Base-by-base conservation (phyloP, 2,329 filamentous ascomycete species). In the Penicillium expansum region DNA sequence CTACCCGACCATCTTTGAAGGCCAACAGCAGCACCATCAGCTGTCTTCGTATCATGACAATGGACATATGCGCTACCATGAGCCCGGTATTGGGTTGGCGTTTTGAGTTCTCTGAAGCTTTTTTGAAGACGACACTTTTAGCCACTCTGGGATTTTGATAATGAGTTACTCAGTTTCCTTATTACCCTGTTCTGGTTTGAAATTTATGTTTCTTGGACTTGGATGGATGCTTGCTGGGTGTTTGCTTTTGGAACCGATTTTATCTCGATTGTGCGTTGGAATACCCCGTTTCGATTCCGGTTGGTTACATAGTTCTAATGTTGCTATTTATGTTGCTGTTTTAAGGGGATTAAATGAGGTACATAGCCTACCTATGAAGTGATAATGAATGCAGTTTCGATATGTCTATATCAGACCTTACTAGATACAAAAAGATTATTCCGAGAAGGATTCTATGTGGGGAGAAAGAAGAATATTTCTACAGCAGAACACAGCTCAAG, bases 31-130 rank as follows among this genome's bases (percentile, higher is more conserved):
- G n/a, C 63, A 62, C 29, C 38, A 59, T 42, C 41, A 42, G 9
- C 33, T 52, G 4, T 29, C 50, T 16, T 43, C 50, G 5, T 57
- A 60, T 50, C 38, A n/a, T 32, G 45, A 55, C 27, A 52, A 45
- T 27, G 48, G 58, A 30, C 56, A 57, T n/a, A 39, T 58, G 37
- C 52, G 57, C 24, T 63, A 67, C 52, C 61, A 63, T n/a, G 62
- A 64, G 11, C 64, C 69, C 3, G 52, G 62, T 16, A 67, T 74
- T 38, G 71, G 72, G 13, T 18, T 74, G 30, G 71, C 71, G 7
- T 74, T 71, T 55, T 74, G 61, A 65, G 20, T 53, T 27, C 9
- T 20, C 6, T 27, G 16, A 20, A n/a, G 3, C 33, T 51, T 38
- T 3, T 24, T n/a, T 18, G 5, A n/a, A 16, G 13, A 22, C 24